Evolutionary conservation across 495 filamentous ascomycete species (phyloP).

Genomic region (Annulohypoxylon stygium): DNA sequence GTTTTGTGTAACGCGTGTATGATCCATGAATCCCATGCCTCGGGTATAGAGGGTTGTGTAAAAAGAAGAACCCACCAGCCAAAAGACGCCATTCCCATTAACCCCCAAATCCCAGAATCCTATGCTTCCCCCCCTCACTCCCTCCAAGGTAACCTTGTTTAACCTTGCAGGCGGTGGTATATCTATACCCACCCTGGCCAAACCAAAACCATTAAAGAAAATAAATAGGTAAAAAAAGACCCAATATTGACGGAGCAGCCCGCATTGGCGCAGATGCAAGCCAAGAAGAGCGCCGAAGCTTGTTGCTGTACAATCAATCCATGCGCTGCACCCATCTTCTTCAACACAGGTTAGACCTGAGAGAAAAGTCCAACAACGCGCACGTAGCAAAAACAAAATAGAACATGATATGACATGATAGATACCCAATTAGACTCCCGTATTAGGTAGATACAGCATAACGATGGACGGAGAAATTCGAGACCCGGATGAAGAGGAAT

Average conservation of each 20-base stretch:
- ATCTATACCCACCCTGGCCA: conserved; percentile 32
- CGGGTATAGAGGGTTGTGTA: conserved; percentile 38
- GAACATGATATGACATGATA: conserved; percentile 21
- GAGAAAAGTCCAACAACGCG: neutral
- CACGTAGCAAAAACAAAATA: conserved; percentile 20
- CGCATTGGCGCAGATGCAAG: conserved; percentile 30
- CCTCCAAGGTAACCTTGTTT: conserved; percentile 26
- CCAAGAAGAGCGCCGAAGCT: conserved; percentile 23
- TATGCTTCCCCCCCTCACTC: conserved; percentile 17
- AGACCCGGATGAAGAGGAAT: conserved; percentile 22
- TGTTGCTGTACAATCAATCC: conserved; percentile 46
- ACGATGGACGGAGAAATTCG: conserved; percentile 28
- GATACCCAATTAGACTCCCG: conserved; percentile 26
- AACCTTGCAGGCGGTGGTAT: conserved; percentile 30
- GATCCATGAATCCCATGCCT: conserved; percentile 41
- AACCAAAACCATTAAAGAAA: conserved; percentile 16
- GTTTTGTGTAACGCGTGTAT: conserved; percentile 46
- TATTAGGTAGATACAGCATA: conserved; percentile 33
- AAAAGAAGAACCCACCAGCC: conserved; percentile 34
- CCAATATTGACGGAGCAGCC: conserved; percentile 23
- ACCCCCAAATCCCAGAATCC: conserved; percentile 36
- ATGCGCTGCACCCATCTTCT: conserved; percentile 34
- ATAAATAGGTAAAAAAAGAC: conserved; percentile 19
- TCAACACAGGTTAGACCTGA: conserved; percentile 27
- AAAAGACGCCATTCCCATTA: conserved; percentile 42